Base-by-base conservation (phyloP, 257 asterid genomes). In the Paraleonurus japonicus region DNA sequence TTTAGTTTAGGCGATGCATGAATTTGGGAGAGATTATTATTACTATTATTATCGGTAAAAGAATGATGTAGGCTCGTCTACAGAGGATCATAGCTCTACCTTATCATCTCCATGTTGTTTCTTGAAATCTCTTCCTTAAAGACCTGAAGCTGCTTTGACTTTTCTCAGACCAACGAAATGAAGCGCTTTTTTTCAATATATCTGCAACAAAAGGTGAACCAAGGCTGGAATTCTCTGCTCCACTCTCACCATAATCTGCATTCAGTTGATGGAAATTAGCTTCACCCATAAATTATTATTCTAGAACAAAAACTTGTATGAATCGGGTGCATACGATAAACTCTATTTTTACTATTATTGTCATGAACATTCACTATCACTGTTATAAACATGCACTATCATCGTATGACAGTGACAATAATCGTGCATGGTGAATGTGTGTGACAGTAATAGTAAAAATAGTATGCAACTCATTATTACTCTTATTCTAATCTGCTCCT, bases 91-190 rank as follows among this genome's bases (percentile, higher is more conserved):
- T 37, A 37, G 37, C 57, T 7, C 60, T 20, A 53, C 32, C 30
- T 9, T 68, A 73, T 85, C 28, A 88, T 72, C 84, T 90, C 73
- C 88, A 83, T 12, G 91, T 79, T 26, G 87, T 82, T 70, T 82
- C 95, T 79, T 89, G 97, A 60, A 94, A 67, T 79, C 71, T 94
- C 86, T 89, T 94, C 80, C 73, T 88, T 27, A 91, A 61, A 68
- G 97, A 86, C 76, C 87, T 86, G 86, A 94, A 91, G 85, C 99
- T 88, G 83, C 88, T 86, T 16, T 83, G 81, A 28, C 96, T 74
- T 79, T 85, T 91, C 72, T 85, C 98, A 2, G 95, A 79, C 96
- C 95, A 94, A 39, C 92, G 87, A 63, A 87, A 75, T 0, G 97
- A 94, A 32, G 86, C 73, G 69, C 87, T 85, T 67, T 88, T 75